Percentiles rank a stretch among this genome's conserved stretches.
Conservation (phyloP, 176 grass and related monocot species). For the Zea mays region Zm-B73-REFERENCE-NAM-5.0 NC_050104.1:40831501-40832000, state of each 20-base stretch:
- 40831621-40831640: background rate
- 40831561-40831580: background rate
- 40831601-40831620: background rate
- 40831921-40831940: background rate
- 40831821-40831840: background rate
- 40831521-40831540: background rate
- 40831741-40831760: background rate
- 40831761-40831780: background rate
- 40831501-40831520: background rate
- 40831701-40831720: background rate
- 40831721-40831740: background rate
- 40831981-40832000: background rate
- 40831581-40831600: background rate
- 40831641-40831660: background rate
- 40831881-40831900: background rate
- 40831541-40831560: background rate
- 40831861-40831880: conserved; percentile 6
- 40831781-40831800: background rate
- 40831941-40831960: background rate
- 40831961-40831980: background rate
- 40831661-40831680: background rate
- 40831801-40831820: background rate
- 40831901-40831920: background rate
- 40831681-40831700: background rate
- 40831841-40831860: background rate